A percentile compares a stretch with the other conserved stretches of the same genome.
phyloP scores from a whole-genome alignment of 1,284 basidiomycete genomes.

The Ustilago cynodontis region DNA sequence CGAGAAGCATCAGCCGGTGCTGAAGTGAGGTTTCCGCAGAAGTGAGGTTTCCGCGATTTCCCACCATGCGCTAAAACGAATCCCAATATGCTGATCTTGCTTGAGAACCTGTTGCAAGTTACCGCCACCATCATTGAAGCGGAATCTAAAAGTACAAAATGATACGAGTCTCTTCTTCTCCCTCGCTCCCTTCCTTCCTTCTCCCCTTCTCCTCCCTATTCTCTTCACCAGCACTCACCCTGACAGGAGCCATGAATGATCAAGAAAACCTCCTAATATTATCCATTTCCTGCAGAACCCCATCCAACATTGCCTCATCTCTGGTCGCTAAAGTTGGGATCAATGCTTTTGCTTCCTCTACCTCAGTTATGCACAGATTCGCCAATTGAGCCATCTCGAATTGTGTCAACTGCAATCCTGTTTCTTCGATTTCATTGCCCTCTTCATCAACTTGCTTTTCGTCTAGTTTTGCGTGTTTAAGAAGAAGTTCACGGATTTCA shows the following conservation, averaged over 20 bases:
- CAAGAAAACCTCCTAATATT: slow-evolving; percentile 86
- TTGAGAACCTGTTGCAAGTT: too few relatives aligned
- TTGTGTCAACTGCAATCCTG: slow-evolving; percentile 82
- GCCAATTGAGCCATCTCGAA: slow-evolving; percentile 94
- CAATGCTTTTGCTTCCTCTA: slow-evolving; percentile 90
- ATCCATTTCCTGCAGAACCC: slow-evolving; percentile 85
- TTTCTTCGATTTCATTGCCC: slow-evolving; percentile 65
- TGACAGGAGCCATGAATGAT: too few relatives aligned
- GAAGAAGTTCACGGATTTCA: slow-evolving; percentile 79
- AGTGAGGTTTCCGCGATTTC: too few relatives aligned
- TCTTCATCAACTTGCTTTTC: slow-evolving; percentile 47
- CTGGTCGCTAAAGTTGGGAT: slow-evolving; percentile 88
- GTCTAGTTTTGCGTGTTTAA: slow-evolving; percentile 50
- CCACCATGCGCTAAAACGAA: too few relatives aligned
- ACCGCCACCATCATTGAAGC: too few relatives aligned
- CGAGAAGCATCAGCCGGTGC: too few relatives aligned
- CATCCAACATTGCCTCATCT: slow-evolving; percentile 85
- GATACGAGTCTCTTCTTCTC: neutral
- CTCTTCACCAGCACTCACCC: neutral
- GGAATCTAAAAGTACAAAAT: neutral
- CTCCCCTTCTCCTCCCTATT: too few relatives aligned
- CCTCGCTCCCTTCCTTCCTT: neutral
- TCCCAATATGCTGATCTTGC: too few relatives aligned
- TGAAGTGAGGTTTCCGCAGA: too few relatives aligned
- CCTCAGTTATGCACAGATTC: slow-evolving; percentile 85